Evolutionary conservation across 148 eudicot genomes (phyloP), one percentile per base, ranked within the genome.

Genomic region (Nepenthes mirabilis): DNA sequence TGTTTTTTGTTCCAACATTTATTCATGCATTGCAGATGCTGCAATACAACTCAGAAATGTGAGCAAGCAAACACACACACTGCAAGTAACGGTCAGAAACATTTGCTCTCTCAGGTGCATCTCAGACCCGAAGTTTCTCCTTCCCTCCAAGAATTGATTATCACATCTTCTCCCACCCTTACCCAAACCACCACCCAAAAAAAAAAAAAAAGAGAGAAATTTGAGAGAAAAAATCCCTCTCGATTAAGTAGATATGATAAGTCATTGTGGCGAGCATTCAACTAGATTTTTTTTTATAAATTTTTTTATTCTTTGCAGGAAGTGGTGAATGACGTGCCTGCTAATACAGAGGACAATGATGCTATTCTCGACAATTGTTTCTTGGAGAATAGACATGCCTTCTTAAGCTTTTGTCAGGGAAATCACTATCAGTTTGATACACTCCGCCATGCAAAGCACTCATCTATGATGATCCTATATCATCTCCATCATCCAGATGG

Each of bases 381-480:
- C 72, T 70, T 91, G 37, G 87, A 75, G 65, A 75, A 78, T 58
- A 76, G 97, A 58, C 82, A 73, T 59, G 69, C 78, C 55, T 77
- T 88, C 64, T 66, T 91, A 72, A 83, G 77, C 72, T 85, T 83
- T 64, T 91, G 95, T 71, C 82, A 78, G 72, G 77, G 71, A 52
- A 87, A 83, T 53, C 79, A 83, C 72, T 91, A 83, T 57, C 88
- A 85, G 67, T 91, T 91, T 66, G 90, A 85, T 64, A 63, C 90
- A 4, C 89, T 81, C 68, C 85, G 88, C 2, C 90, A 84, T 66
- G 97, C 95, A 43, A 91, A 88, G 80, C 87, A 91, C 70, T 81
- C 95, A 3, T 87, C 97, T 51, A 73, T 83, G 90, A 91, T 88
- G 97, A 88, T 91, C 51, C 62, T 91, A 36, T 75, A 91, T 66